Evolutionary conservation across 768 basidiomycete genomes (phyloP), one percentile per base, ranked within the genome.

Genomic region (Baorangia bicolor): DNA sequence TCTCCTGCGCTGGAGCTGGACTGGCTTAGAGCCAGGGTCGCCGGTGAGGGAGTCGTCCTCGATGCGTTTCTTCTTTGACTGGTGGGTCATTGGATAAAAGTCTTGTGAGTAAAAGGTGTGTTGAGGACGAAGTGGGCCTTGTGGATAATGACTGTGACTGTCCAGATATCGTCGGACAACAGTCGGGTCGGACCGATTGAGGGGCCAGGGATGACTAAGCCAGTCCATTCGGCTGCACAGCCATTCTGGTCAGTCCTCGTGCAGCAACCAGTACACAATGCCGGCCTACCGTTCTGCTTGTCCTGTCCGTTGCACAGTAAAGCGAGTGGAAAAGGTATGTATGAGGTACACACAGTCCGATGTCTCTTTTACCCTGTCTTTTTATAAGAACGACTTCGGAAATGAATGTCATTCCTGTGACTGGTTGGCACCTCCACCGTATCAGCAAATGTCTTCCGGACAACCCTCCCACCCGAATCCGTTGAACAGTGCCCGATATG

Each of bases 51-150:
- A 25, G 41, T 81, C 76, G 54, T 88, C 89, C 47, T 85, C 83
- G 61, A 83, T 67, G 51, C 85, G 86, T 73, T 90, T 91, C 81
- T 93, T 93, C 80, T 88, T 92, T 2, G 80, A 76, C 58, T 82
- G 83, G 69, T 82, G 77, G 51, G 80, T 70, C 73, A 81, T 79
- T 44, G 75, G 56, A 47, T 75, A 68, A 56, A 73, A 64, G 49
- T 81, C 78, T 70, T 85, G 80, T 57, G 76, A 73, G 69, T 64
- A 62, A 11, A 61, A 63, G 10, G 47, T 58, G 41, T 62, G 60
- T 16, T 68, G 66, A 13, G 62, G 64, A 55, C 58, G 62, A 23
- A 25, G 46, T 12, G 54, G 60, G 11, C 33, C 49, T 59, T 60
- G 66, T 49, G 62, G 51, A 59, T 57, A 63, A 57, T 63, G 62